Evolutionary conservation across 306 rosid species (phyloP).

Genomic region (Canavalia gladiata): DNA sequence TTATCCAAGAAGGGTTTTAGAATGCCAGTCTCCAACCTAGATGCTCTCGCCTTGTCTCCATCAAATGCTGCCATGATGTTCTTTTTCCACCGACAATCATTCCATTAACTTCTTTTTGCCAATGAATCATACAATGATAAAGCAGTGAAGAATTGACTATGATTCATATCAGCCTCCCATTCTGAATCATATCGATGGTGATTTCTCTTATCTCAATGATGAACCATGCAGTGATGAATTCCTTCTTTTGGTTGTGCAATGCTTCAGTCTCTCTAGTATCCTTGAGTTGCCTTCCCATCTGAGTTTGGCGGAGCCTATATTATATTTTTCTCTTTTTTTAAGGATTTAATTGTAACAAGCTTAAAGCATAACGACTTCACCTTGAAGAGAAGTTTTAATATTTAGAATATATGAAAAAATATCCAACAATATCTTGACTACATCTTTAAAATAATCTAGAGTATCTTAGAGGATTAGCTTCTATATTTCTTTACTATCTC

Average conservation of each 20-base stretch:
- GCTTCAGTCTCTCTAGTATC: not conserved
- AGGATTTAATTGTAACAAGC: not conserved
- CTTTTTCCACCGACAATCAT: not conserved
- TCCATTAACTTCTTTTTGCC: not conserved
- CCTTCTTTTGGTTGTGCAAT: conserved; percentile 2
- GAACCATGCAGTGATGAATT: conserved; percentile 9
- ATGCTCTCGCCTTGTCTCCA: not conserved
- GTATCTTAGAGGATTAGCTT: not conserved
- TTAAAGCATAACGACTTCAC: conserved; percentile 8
- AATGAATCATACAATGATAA: not conserved
- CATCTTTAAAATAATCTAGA: too few species aligned
- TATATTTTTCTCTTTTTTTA: not conserved
- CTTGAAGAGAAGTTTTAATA: not conserved
- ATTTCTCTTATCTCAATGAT: not conserved
- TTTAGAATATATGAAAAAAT: too few species aligned
- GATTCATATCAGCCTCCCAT: not conserved
- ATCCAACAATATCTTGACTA: too few species aligned
- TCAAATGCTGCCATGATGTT: not conserved
- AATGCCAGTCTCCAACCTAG: not conserved
- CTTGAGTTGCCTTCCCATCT: not conserved
- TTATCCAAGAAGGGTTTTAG: too few species aligned
- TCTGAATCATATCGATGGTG: not conserved
- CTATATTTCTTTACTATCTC: not conserved
- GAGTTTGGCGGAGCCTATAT: not conserved
- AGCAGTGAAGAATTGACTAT: not conserved